Evolutionary conservation across 768 basidiomycete species (phyloP), one percentile per base, ranked within the genome.

Genomic region (Lyophyllum shimeji): DNA sequence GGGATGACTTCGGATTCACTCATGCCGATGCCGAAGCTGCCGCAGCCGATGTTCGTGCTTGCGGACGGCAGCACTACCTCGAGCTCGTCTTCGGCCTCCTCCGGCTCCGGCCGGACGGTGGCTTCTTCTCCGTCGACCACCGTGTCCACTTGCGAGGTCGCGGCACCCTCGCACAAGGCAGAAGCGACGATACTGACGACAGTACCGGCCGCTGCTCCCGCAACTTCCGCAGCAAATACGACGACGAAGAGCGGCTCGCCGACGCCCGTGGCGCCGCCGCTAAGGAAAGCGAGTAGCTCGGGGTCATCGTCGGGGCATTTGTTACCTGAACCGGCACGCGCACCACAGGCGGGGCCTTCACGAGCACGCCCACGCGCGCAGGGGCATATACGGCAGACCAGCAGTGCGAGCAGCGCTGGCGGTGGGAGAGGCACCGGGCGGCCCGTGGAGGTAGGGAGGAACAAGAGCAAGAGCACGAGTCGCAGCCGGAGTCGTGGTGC

Each of bases 401-500:
- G 57, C 50, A 60, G 59, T 20, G 29, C 54, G 1, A 55, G 60
- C 29, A 58, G 56, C 21, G 29, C 24, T 6, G 55, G 43, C 1
- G 45, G 55, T 23, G 29, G 23, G 12, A 48, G 34, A 13, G 34
- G 34, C 8, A 17, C 34, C 3, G 34, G 34, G 8, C 34, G 34
- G 34, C 15, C 34, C 7, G 15, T 17, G 34, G 34, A 23, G 33
- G 7, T 15, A 5, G 39, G 5, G n/a, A 40, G 15, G n/a, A 17
- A 17, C 21, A 46, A 20, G 18, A 25, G 37, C 27, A 33, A 33
- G 23, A 23, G 47, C 15, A 27, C 24, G 18, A 63, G 55, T 43
- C 49, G 44, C 24, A 62, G 63, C 27, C 39, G 58, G 40, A 64
- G 61, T 44, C 57, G 59, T 7, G 53, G 52, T 33, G 47, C 45